These are phyloP conservation scores for Brassica juncea DNA, from an alignment of 345 rosid species.

Conservation along the genomic window DNA sequence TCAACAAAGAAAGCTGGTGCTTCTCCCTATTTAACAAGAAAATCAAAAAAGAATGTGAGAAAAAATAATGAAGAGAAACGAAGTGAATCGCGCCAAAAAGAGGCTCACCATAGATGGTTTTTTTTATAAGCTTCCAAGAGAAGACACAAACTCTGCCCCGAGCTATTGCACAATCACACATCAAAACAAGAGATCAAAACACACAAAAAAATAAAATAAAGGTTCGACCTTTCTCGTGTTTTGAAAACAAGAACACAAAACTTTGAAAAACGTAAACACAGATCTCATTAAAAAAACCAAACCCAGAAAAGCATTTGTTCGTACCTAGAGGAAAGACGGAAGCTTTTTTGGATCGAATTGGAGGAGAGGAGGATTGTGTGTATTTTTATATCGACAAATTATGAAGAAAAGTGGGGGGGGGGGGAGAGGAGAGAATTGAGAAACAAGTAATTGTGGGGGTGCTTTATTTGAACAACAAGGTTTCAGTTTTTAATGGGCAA, in stretches of 20 bases:
- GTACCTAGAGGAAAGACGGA: constrained; percentile 30
- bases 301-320: background rate
- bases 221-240: background rate
- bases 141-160: constrained; percentile 60
- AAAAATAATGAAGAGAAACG: constrained; percentile 27
- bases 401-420: background rate
- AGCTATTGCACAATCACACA: constrained; percentile 43
- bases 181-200: constrained; percentile 29
- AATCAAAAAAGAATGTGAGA: constrained; percentile 24
- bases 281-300: constrained; percentile 11
- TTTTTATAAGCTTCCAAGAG: constrained; percentile 53
- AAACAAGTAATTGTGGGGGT: background rate
- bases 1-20: constrained; percentile 63
- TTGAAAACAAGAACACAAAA: constrained; percentile 10
- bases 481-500: constrained; percentile 8
- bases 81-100: constrained; percentile 33
- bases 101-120: constrained; percentile 79
- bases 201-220: constrained; percentile 19
- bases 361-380: constrained; percentile 5
- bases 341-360: constrained; percentile 27
- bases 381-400: constrained; percentile 19
- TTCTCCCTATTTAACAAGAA: constrained; percentile 62
- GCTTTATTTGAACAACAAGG: constrained; percentile 34
- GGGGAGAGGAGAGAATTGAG: constrained; percentile 19
- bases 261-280: constrained; percentile 30